These are phyloP conservation scores for Eucalyptus decipiens DNA, from an alignment of 345 rosid species.

Conservation along the genomic window DNA sequence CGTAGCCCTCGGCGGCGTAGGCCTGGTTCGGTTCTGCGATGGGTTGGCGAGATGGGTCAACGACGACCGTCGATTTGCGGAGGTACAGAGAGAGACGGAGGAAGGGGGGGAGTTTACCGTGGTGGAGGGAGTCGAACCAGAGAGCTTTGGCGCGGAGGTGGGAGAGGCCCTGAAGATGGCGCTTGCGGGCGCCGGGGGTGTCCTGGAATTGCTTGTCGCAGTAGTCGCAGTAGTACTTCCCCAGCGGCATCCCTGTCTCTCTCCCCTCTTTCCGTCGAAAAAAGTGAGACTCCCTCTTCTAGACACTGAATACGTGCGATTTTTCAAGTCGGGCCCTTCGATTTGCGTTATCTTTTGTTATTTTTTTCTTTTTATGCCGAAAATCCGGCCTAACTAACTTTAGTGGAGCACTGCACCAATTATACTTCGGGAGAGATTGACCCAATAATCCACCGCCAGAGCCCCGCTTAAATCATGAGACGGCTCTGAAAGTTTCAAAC, in stretches of 20 bases:
- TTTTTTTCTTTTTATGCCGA: too few relatives aligned
- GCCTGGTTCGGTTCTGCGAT: conserved; percentile 12
- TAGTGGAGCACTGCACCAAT: too few relatives aligned
- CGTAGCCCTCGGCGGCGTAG: conserved; percentile 6
- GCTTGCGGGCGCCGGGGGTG: conserved; percentile 60
- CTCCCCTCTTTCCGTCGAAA: background rate
- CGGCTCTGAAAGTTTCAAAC: too few relatives aligned
- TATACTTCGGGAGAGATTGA: too few relatives aligned
- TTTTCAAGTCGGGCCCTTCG: background rate
- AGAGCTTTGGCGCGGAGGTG: conserved; percentile 80
- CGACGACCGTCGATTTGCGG: background rate
- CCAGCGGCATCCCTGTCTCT: conserved; percentile 33
- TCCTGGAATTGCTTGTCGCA: conserved; percentile 93
- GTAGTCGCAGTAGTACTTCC: conserved; percentile 81
- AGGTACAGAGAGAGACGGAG: background rate
- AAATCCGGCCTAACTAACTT: too few relatives aligned
- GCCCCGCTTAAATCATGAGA: too few relatives aligned
- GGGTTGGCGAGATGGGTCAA: background rate
- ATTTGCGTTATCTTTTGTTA: background rate
- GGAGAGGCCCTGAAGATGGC: conserved; percentile 73
- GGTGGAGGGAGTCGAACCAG: conserved; percentile 41
- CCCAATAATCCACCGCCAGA: fast-evolving
- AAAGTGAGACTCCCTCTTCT: background rate
- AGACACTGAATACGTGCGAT: background rate
- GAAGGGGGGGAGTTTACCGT: background rate